Percentiles rank a stretch among this genome's conserved stretches.
These are phyloP conservation scores for Geotrichum bryndzae DNA, from an alignment of 1,139 yeast species.

Conservation along the genomic window DNA sequence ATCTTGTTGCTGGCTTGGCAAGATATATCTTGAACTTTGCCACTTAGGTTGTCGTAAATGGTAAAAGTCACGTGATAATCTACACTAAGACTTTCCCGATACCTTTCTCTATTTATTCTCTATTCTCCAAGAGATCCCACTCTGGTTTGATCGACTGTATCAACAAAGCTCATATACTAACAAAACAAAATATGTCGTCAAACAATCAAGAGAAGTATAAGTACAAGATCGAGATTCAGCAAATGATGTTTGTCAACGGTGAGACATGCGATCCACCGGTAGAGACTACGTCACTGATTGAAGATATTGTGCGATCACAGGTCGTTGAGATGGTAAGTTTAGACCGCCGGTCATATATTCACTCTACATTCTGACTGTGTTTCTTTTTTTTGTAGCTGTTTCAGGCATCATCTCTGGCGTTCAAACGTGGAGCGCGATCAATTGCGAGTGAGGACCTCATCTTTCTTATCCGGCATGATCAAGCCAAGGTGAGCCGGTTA, in stretches of 20 bases:
- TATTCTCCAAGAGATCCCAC: too few relatives aligned
- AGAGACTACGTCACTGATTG: slow-evolving; percentile 84
- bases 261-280: slow-evolving; percentile 92
- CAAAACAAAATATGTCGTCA: not conserved
- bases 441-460: slow-evolving; percentile 91
- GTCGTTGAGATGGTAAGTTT: slow-evolving; percentile 64
- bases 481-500: slow-evolving; percentile 85
- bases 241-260: slow-evolving; percentile 97
- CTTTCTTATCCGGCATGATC: slow-evolving; percentile 85
- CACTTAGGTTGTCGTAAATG: not conserved
- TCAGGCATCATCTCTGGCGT: slow-evolving; percentile 76
- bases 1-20: not conserved
- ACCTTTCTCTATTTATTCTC: not conserved
- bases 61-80: not conserved
- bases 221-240: slow-evolving; percentile 33
- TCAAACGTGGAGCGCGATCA: slow-evolving; percentile 72
- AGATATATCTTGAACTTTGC: not conserved
- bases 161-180: not conserved
- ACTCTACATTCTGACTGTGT: not conserved
- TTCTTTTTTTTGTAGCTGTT: slow-evolving; percentile 35
- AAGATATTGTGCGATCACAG: slow-evolving; percentile 91
- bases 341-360: not conserved
- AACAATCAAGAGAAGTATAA: slow-evolving; percentile 27
- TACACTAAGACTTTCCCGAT: not conserved
- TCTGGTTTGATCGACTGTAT: not conserved